Percentiles rank a stretch among this genome's conserved stretches.
Evolutionary conservation across 2,329 filamentous ascomycete species (phyloP).

Genomic region (Hymenoscyphus repandus): DNA sequence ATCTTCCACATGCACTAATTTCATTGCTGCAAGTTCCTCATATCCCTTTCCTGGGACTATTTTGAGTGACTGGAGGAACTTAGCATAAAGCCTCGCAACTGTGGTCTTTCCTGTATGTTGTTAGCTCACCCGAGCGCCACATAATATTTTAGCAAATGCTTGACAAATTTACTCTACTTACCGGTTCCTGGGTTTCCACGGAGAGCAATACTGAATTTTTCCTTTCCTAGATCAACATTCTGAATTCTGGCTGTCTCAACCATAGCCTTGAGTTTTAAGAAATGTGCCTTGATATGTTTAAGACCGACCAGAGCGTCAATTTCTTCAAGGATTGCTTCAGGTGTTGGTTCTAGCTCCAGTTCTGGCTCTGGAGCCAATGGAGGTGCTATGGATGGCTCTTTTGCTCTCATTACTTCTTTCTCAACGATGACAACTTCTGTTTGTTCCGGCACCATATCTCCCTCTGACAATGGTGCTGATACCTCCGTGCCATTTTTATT

Average conservation of each 20-base stretch:
- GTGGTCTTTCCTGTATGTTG: neutral
- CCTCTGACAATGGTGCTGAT: neutral
- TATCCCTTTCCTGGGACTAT: neutral
- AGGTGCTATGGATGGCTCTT: too few species aligned
- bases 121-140: neutral
- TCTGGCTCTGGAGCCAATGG: too few species aligned
- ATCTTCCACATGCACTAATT: neutral
- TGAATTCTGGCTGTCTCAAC: neutral
- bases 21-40: neutral
- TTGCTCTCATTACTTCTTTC: too few species aligned
- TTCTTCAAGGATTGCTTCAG: neutral
- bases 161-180: neutral
- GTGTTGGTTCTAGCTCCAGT: too few species aligned
- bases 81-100: neutral
- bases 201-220: neutral
- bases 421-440: too few species aligned
- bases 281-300: neutral
- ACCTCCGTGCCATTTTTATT: too few species aligned
- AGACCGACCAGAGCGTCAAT: neutral
- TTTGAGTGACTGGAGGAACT: neutral
- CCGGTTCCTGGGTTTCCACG: neutral
- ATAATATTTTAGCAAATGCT: too few species aligned
- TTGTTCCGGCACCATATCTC: constrained; percentile 6
- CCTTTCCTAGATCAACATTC: neutral
- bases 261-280: neutral